phyloP scores from a whole-genome alignment of 2,329 filamentous ascomycete species.

The Grosmannia penicillata region DNA sequence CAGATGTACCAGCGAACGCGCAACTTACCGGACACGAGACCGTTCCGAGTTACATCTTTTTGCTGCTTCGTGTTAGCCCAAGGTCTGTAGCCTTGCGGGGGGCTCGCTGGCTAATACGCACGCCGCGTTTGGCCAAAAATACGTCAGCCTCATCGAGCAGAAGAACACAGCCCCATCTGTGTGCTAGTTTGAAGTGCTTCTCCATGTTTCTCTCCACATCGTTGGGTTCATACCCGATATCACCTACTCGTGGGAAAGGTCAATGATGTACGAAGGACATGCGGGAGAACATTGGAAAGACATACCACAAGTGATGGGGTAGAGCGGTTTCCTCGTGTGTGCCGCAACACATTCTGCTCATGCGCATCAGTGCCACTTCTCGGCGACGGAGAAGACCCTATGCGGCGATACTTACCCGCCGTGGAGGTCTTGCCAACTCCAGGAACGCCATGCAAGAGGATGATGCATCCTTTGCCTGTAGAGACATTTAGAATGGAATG shows the following conservation, averaged over 20 bases:
- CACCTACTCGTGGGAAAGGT: neutral
- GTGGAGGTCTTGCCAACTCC: constrained; percentile 5
- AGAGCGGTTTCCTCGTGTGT: neutral
- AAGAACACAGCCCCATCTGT: constrained; percentile 12
- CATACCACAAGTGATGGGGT: neutral
- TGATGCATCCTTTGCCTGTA: neutral
- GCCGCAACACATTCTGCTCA: neutral
- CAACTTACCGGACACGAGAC: constrained; percentile 20
- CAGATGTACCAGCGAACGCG: constrained; percentile 19
- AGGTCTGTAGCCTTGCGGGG: too few species aligned
- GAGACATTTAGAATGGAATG: too few species aligned
- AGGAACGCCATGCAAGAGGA: constrained; percentile 2
- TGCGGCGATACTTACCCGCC: neutral
- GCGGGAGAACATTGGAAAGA: neutral
- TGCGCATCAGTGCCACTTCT: too few species aligned
- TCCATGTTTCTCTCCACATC: constrained; percentile 16
- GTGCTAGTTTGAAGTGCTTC: constrained; percentile 8
- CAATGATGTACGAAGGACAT: neutral
- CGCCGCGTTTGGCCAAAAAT: constrained; percentile 11
- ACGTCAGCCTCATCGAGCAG: constrained; percentile 14
- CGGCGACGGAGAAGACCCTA: too few species aligned
- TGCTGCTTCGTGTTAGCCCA: too few species aligned
- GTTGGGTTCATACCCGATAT: constrained; percentile 1
- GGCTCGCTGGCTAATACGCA: too few species aligned
- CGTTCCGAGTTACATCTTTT: constrained; percentile 15